Base-by-base conservation (phyloP, 805 yeast species). In the Candida glaebosa region DNA sequence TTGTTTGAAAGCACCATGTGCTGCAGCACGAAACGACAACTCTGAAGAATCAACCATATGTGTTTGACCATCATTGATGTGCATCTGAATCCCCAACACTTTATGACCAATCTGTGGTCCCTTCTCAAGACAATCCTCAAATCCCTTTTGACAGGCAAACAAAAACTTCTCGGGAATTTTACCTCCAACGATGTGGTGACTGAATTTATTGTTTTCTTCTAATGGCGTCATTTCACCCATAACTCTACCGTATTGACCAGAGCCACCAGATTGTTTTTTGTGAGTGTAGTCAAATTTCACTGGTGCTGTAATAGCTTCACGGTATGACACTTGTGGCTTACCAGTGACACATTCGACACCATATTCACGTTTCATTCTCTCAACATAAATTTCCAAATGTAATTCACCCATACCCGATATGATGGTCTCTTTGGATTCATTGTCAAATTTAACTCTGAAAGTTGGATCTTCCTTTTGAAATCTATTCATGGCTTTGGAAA, bases 381-480 rank as follows among this genome's bases (percentile, higher is more conserved):
- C 99, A 45, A 93, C 96, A 63, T 93, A 93, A 57, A 93, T 91
- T 65, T 93, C 99, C 61, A 93, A 73, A 68, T 93, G 99, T 55
- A 93, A 76, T 69, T 93, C 99, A 47, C 99, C 99, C 96, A 91
- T 90, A 51, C 99, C 99, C 43, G 96, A 86, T 56, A 93, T 83
- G 47, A 93, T 78, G 12, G 97, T 93, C 63, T 93, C 96, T 63
- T 93, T 93, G 33, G 95, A 83, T 66, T 93, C 97, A 17, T 77
- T 65, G 62, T 93, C 99, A 58, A 78, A 91, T 52, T 79, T 81
- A 43, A 93, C 98, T 57, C 96, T 78, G 76, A 93, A 93, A 3
- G 99, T 93, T 38, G 99, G 99, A 68, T 93, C 99, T 65, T 93
- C 99, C 64, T 91, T 91, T 67, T 93, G 99, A 78, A 93, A 93